Base-by-base conservation (phyloP, 352 stramenopile genomes). In the Globisporangium cylindrosporum region DNA sequence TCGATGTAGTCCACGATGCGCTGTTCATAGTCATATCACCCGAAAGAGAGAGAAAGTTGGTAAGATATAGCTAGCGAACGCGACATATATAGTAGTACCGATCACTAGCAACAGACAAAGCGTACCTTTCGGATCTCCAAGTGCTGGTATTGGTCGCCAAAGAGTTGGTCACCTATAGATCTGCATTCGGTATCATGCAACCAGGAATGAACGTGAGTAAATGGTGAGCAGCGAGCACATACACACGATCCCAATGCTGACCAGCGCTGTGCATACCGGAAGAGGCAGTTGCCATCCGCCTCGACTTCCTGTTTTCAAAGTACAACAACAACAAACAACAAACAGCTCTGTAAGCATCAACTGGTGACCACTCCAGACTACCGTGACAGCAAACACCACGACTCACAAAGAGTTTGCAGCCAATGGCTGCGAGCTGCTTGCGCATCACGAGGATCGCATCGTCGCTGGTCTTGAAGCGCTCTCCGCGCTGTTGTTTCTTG, bases 221-320 rank as follows among this genome's bases (percentile, higher is more conserved):
- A 59, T 15, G 55, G 29, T 46, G 29, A 60, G 55, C 2, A 32
- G 14, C 8, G 1, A 43, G 58, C 20, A 61, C 69, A 22, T 70
- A 90, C 86, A 43, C 38, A 20, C 54, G 7, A 24, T 0, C n/a
- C 5, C 15, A 15, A 41, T 6, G 3, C 18, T 43, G 14, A 48
- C 18, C 9, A 15, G 10, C 9, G 4, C 15, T 59, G 24, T 29
- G 56, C 73, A 14, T 73, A 92, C 86, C 87, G 81, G 63, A 94
- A 94, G n/a, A 93, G 70, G 67, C 87, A 94, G 68, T 94, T 94
- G 46, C 87, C 87, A 58, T 94, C 87, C 1, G 84, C 79, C 64
- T 93, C 83, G 18, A 94, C 86, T 59, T 90, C 77, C 87, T 94
- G 57, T 38, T 70, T 8, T 14, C 25, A 61, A 38, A 38, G 32